phyloP scores from a whole-genome alignment of 495 filamentous ascomycete genomes.

The Daldinia caldariorum region DNA sequence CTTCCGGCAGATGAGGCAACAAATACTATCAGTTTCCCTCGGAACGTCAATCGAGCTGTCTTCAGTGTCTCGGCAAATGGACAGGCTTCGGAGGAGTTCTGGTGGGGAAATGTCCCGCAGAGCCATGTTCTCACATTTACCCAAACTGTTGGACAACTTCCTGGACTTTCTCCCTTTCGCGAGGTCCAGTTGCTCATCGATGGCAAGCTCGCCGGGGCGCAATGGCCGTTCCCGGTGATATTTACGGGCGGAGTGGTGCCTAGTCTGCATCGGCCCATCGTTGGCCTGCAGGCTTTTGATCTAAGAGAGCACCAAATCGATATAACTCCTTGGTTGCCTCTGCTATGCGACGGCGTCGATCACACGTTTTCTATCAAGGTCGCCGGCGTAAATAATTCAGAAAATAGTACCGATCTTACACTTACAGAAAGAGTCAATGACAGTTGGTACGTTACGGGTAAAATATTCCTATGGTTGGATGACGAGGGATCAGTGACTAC shows the following conservation, averaged over 20 bases:
- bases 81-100: constrained; percentile 84
- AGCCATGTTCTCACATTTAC: constrained; percentile 69
- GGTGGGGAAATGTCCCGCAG: constrained; percentile 81
- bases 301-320: constrained; percentile 84
- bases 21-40: constrained; percentile 67
- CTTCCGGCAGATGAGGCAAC: constrained; percentile 72
- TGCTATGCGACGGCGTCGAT: constrained; percentile 68
- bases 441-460: constrained; percentile 85
- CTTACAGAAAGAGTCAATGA: constrained; percentile 68
- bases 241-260: constrained; percentile 89
- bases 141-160: constrained; percentile 62
- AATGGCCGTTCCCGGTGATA: constrained; percentile 86
- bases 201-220: constrained; percentile 76
- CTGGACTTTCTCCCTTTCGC: constrained; percentile 79
- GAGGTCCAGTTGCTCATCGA: constrained; percentile 86
- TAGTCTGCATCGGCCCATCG: constrained; percentile 82
- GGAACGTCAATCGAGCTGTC: constrained; percentile 73
- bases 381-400: constrained; percentile 65
- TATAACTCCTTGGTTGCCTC: constrained; percentile 77
- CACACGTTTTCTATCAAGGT: constrained; percentile 80
- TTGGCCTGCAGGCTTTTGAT: constrained; percentile 85
- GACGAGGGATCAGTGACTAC: constrained; percentile 62
- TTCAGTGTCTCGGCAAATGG: constrained; percentile 81
- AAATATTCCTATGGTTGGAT: constrained; percentile 79
- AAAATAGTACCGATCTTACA: constrained; percentile 47